phyloP scores from a whole-genome alignment of 1,284 basidiomycete species.

The Testicularia cyperi region DNA sequence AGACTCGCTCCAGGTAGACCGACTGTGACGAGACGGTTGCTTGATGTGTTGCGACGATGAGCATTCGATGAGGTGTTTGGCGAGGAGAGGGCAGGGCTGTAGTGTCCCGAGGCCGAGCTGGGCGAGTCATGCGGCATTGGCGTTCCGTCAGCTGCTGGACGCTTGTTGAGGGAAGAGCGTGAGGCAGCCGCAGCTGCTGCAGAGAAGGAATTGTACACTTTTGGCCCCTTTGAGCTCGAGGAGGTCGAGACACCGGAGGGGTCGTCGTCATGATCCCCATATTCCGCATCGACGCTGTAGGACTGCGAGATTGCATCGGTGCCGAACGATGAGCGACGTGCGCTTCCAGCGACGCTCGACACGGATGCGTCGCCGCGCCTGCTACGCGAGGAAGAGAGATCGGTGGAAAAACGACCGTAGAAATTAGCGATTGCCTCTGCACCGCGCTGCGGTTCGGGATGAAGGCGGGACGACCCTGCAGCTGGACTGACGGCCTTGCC shows the following conservation, averaged over 20 bases:
- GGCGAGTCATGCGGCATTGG: constrained; percentile 7
- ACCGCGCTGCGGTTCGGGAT: constrained; percentile 26
- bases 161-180: constrained; percentile 27
- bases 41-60: constrained; percentile 3
- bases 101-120: constrained; percentile 10
- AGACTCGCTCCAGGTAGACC: not conserved
- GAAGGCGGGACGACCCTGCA: constrained; percentile 11
- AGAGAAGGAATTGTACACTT: constrained; percentile 24
- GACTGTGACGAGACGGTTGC: not conserved
- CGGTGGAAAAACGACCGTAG: constrained; percentile 27
- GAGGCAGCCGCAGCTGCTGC: constrained; percentile 34
- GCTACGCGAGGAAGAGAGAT: constrained; percentile 9
- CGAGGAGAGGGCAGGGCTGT: constrained; percentile 20
- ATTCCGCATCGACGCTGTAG: constrained; percentile 12
- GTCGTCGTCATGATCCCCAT: constrained; percentile 4
- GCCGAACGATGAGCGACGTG: constrained; percentile 21
- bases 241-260: not conserved
- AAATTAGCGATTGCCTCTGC: constrained; percentile 34
- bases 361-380: constrained; percentile 12
- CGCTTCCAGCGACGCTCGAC: constrained; percentile 21
- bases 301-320: constrained; percentile 23
- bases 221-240: constrained; percentile 5
- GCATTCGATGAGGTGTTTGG: constrained; percentile 7
- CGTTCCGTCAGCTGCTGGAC: no score
- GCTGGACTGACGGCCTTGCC: no score